Evolutionary conservation across 139 green algal species (phyloP).

Genomic region (Gonium pectorale): DNA sequence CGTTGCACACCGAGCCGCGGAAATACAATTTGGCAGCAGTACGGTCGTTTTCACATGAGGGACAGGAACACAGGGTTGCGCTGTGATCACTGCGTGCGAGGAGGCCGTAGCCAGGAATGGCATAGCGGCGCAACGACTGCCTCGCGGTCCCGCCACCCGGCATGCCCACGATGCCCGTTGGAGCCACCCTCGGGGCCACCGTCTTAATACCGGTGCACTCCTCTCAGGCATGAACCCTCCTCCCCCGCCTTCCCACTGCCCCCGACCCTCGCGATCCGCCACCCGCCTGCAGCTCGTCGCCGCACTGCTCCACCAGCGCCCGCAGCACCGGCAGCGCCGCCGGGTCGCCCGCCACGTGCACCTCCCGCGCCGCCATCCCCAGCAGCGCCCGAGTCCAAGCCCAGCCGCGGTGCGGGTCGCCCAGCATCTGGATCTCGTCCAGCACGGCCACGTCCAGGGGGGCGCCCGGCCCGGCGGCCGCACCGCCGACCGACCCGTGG

Average conservation of each 20-base stretch:
- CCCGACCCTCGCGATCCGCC: not conserved
- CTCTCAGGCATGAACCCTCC: no score
- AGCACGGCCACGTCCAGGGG: conserved; percentile 46
- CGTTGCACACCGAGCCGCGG: no score
- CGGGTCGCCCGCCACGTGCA: conserved; percentile 96
- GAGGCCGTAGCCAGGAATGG: no score
- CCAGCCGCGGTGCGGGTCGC: conserved; percentile 78
- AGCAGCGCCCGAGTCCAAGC: conserved; percentile 95
- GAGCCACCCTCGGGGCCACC: no score
- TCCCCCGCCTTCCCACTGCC: no score
- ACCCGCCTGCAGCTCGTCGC: conserved; percentile 71
- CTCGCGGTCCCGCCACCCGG: no score
- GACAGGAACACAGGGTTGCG: no score
- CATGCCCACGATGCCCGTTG: no score
- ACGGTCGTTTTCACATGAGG: no score
- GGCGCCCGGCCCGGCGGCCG: not conserved
- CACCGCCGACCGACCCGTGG: not conserved
- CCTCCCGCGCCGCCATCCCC: conserved; percentile 83
- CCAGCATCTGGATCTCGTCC: conserved; percentile 94
- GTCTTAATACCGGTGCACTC: not conserved
- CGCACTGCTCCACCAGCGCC: conserved; percentile 64
- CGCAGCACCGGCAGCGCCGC: conserved; percentile 83
- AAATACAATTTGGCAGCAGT: no score
- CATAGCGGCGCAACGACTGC: no score
- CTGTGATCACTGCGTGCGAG: no score